These are phyloP conservation scores for Tanacetum coccineum DNA, from an alignment of 129 eudicot species.

Conservation along the genomic window DNA sequence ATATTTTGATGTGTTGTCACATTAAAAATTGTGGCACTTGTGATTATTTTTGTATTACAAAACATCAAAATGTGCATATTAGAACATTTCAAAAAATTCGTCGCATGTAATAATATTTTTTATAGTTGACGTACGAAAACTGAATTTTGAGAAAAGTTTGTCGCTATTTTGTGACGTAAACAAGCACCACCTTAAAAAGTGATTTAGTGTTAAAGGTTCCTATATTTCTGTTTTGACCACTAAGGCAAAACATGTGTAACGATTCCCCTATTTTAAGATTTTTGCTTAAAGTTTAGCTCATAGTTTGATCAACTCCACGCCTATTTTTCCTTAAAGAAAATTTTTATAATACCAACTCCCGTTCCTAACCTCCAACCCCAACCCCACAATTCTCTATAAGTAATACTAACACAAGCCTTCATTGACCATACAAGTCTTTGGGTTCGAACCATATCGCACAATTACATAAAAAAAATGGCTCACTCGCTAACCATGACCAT, in stretches of 20 bases:
- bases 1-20: too few relatives aligned
- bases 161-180: too few relatives aligned
- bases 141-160: too few relatives aligned
- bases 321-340: neutral
- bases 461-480: constrained; percentile 17
- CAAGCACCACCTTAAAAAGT: too few relatives aligned
- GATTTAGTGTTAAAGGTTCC: too few relatives aligned
- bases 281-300: neutral
- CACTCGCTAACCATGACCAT: constrained; percentile 13
- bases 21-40: too few relatives aligned
- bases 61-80: too few relatives aligned
- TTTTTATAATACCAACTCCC: constrained; percentile 12
- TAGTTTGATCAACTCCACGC: neutral
- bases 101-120: too few relatives aligned
- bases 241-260: neutral
- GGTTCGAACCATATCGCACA: constrained; percentile 13
- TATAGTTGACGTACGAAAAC: too few relatives aligned
- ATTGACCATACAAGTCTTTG: constrained; percentile 14
- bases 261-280: neutral
- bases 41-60: too few relatives aligned
- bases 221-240: too few relatives aligned
- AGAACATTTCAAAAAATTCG: too few relatives aligned
- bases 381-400: constrained; percentile 28
- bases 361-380: constrained; percentile 14
- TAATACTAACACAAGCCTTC: constrained; percentile 17